Base-by-base conservation (phyloP, 2,329 filamentous ascomycete species). In the Dothiorella sarmentorum region DNA sequence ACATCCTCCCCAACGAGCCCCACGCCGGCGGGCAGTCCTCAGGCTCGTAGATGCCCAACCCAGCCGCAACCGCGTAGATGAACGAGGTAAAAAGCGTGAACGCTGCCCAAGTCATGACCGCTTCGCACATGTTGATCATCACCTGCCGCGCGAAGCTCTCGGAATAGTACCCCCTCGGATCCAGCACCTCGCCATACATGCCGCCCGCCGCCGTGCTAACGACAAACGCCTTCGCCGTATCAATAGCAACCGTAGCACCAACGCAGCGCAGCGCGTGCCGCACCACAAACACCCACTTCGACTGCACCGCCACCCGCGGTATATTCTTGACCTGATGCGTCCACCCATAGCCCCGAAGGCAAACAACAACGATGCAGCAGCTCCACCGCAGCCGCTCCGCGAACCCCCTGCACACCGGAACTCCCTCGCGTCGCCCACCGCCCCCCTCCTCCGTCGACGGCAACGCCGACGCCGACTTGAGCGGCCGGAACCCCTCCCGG, bases 241-340 rank as follows among this genome's bases (percentile, higher is more conserved):
- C 63, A 37, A 38, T 44, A 5, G 65, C 11, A 66, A 0, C 27
- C 60, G 65, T 43, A 66, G 63, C 15, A 67, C 38, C 0, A 40
- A 51, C 3, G 59, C 51, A 5, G 63, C 61, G 1, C 64, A 22
- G 1, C 10, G 47, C 3, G 44, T 69, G 69, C 5, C 65, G 63
- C 4, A 62, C 17, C 7, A 69, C 26, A 40, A 68, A 70, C 13
- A 40, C 60, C 40, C 68, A 69, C 26, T 13, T 60, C 49, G 24
- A 65, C 63, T 40, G 66, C 64, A 18, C 63, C 49, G 2, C n/a
- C n/a, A n/a, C n/a, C n/a, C n/a, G n/a, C n/a, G 61, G 63, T 18
- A 68, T 63, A 35, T 68, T 67, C 57, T 69, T 69, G 24, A 65
- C 64, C 37, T 71, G 65, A 18, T 63, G 56, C 7, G 63, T 66